Base-by-base conservation (phyloP, 352 stramenopile genomes). In the Phytophthora lateralis region DNA sequence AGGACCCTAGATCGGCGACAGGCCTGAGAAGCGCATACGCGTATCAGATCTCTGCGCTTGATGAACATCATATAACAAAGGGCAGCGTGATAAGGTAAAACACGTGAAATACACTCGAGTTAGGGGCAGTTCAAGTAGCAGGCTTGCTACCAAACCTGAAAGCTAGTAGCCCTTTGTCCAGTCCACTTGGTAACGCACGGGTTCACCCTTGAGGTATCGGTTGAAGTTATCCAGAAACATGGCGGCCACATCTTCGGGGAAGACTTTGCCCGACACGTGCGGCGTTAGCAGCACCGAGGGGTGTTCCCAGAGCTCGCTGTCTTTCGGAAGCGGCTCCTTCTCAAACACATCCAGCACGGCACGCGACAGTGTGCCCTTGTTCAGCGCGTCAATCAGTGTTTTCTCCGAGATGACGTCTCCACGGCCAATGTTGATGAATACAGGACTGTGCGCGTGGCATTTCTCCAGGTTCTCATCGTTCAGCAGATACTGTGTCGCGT, bases 361-460 rank as follows among this genome's bases (percentile, higher is more conserved):
- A n/a, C 59, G 64, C 26, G 80, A 86, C 35, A 97, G 63, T 41
- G 73, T 79, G 1, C 71, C 34, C 1, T 75, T 55, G 61, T 96
- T 79, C 18, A 97, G 68, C 35, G 86, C 78, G 6, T 65, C 21
- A 24, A 97, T 3, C 47, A 97, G 63, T 38, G 66, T 65, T 27
- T 41, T 42, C 60, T 95, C 84, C 18, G 65, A 61, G 47, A 95
- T 78, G 4, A 97, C 69, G 58, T 97, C 88, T 11, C 90, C 90
- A 42, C 88, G 80, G 4, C 90, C 90, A 51, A 94, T 85, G 66
- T 96, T 96, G 64, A 96, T 80, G 52, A 97, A 85, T 48, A 95
- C 80, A 15, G 88, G 84, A 59, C 80, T 66, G 60, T 75, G 76
- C 24, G 55, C 54, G 0, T 65, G 58, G 45, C 80, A 89, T 20